Conservation (phyloP, 768 basidiomycete genomes). For the Boletus vermiculosoides region DNA sequence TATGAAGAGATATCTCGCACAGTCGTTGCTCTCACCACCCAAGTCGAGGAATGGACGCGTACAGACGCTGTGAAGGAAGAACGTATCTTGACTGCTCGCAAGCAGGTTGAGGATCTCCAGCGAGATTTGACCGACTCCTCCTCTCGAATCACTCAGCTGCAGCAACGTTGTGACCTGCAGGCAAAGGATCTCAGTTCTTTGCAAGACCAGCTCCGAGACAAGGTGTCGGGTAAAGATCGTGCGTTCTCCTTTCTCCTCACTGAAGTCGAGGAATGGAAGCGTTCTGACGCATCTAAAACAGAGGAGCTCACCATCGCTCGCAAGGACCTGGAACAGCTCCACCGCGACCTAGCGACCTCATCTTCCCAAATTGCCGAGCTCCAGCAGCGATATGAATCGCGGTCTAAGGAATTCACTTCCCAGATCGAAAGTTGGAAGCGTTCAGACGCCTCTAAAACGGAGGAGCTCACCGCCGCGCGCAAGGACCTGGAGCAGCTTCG, state of each 20-base stretch:
- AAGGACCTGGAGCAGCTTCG: slow-evolving; percentile 1
- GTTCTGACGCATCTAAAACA: not conserved
- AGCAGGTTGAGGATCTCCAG: not conserved
- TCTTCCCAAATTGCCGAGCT: not conserved
- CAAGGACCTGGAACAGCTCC: not conserved
- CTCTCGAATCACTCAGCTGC: not conserved
- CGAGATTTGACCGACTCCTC: not conserved
- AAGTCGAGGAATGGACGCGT: not conserved
- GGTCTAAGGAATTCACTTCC: not conserved
- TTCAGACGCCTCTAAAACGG: not conserved
- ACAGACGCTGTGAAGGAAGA: not conserved
- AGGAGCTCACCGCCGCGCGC: not conserved
- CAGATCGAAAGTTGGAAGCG: not conserved
- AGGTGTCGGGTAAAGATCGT: not conserved
- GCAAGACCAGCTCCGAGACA: not conserved
- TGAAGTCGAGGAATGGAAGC: slow-evolving; percentile 3
- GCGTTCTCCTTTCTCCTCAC: not conserved
- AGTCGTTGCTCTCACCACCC: not conserved
- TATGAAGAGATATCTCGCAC: not conserved
- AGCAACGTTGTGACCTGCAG: not conserved
- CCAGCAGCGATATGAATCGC: not conserved
- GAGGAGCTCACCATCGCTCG: not conserved
- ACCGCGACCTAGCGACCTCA: no score
- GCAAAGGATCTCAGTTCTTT: not conserved
- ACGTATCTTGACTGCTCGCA: not conserved